Evolutionary conservation across 768 basidiomycete genomes (phyloP), one percentile per base, ranked within the genome.

Genomic region (Leucocoprinus leucothites): DNA sequence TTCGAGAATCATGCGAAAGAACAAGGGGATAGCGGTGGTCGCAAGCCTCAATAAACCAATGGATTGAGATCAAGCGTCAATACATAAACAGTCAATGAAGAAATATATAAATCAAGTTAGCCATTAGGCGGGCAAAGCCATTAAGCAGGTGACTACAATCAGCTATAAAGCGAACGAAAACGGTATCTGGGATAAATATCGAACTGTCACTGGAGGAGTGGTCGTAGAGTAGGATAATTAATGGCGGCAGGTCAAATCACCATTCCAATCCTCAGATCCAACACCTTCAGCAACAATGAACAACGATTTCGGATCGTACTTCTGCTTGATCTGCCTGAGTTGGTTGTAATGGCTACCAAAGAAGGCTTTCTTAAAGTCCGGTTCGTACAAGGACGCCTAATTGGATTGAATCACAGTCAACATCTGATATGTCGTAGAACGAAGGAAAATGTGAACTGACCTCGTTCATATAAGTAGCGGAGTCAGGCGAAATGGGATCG

Each of bases 381-480:
- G 50, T 57, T 80, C 76, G 44, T 74, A 73, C 34, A 72, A 57
- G 0, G 73, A 76, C 1, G 74, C 81, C 79, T 81, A 31, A 25
- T 19, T 9, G 47, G 18, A 44, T 50, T n/a, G 5, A n/a, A 38
- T 36, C 19, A 14, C 13, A 14, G 11, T 47, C 31, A 44, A 28
- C 48, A 16, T 25, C 38, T 11, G 18, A 21, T 16, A 24, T 19
- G 16, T 1, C 43, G 21, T 21, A 25, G 2, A 3, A 31, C 31
- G 7, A 26, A 8, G 9, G 41, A 26, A 51, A 26, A 8, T 5
- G 9, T 21, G 2, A 9, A 58, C 68, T 19, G 21, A 74, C 79
- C 72, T 82, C 80, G 58, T 81, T 79, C 43, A 78, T 68, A 61
- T 82, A 80, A 1, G 79, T 68, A 3, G 74, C 78, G 3, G 75